Percentiles rank a stretch among this genome's conserved stretches.
phyloP scores from a whole-genome alignment of 768 basidiomycete species.

The Amylocystis lapponica region DNA sequence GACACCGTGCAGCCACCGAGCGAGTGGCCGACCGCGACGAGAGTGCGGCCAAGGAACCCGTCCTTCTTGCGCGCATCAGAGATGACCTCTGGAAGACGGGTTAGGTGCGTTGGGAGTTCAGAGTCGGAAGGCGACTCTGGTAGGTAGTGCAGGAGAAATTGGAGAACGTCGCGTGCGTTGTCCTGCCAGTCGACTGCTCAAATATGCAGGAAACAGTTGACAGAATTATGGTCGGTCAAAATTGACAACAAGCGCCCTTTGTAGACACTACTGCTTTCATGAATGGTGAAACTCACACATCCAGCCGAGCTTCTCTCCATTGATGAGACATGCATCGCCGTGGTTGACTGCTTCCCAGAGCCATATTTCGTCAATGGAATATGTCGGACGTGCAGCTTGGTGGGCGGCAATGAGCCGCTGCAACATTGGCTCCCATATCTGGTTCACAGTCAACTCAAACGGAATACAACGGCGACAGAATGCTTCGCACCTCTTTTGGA shows the following conservation, averaged over 20 bases:
- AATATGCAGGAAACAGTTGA: neutral
- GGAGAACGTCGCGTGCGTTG: constrained; percentile 69
- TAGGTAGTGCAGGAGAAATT: constrained; percentile 66
- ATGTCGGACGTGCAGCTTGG: constrained; percentile 17
- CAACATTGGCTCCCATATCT: constrained; percentile 81
- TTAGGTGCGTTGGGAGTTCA: constrained; percentile 47
- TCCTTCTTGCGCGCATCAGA: constrained; percentile 33
- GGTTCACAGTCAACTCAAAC: neutral
- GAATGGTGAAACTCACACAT: constrained; percentile 50
- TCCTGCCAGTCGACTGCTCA: constrained; percentile 70
- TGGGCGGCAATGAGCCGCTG: constrained; percentile 38
- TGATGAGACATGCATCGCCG: constrained; percentile 78
- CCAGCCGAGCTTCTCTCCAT: constrained; percentile 46
- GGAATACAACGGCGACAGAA: neutral
- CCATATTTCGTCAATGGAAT: constrained; percentile 70
- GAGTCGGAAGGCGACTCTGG: constrained; percentile 32
- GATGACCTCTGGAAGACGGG: constrained; percentile 39
- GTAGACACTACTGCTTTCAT: neutral
- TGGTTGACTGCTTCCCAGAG: constrained; percentile 79
- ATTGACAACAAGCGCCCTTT: too few species aligned
- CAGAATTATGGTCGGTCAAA: neutral
- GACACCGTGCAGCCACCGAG: constrained; percentile 77
- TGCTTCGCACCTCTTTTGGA: constrained; percentile 65
- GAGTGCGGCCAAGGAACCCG: constrained; percentile 48
- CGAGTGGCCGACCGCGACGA: constrained; percentile 78